Base-by-base conservation (phyloP, 139 green algal genomes). In the Astrephomene gubernaculifera region DNA sequence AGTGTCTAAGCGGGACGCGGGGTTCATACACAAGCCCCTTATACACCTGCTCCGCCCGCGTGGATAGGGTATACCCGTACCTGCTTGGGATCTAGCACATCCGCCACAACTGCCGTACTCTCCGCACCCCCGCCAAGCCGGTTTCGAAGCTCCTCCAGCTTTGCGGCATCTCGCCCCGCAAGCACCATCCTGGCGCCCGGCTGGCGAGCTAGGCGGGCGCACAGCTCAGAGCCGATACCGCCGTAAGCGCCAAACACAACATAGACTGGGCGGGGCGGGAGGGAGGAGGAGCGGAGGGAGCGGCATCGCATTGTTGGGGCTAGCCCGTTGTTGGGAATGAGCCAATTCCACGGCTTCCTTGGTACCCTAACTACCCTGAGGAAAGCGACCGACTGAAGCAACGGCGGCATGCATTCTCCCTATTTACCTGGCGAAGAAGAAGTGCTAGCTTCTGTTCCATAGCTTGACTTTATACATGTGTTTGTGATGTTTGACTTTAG, bases 181-280 rank as follows among this genome's bases (percentile, higher is more conserved):
- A 96, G 64, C 35, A 95, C 87, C 19, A 97, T 85, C 41, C 45
- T 85, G 24, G 91, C 89, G 31, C 89, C 93, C 27, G 67, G 57
- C 61, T 94, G 88, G 4, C 39, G 79, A 0, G 85, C 74, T 39
- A 97, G 84, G 10, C 90, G 87, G 64, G 84, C 79, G 35, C 68
- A 71, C 22, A 97, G 88, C 3, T 92, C 89, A 27, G 86, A 86
- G 27, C 95, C 95, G 64, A 97, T 95, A 31, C 94, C 95, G 17
- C 95, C 95, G 60, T 75, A 93, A 0, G 94, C 93, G 9, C 95
- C 95, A 85, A 95, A 97, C 0, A 97, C 81, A 0, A 96, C 88
- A 52, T 95, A 97, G 0, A 97, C 93, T 95, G 92, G 78, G 39
- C 4, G 7, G 38, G 19, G 39, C 68, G 6, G 39, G 69, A 75